Conservation (phyloP, 345 rosid genomes). For the rapeseed (Brassica napus) region Da-Ae NC_063438.1:5395001-5395500, state of each 20-base stretch:
- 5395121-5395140: constrained; percentile 4
- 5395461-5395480: constrained; percentile 22
- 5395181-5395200: not conserved
- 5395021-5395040: constrained; percentile 31
- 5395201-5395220: constrained; percentile 10
- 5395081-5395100: constrained; percentile 57
- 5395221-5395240: constrained; percentile 52
- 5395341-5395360: constrained; percentile 48
- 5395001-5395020: constrained; percentile 49
- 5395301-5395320: constrained; percentile 41
- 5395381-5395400: constrained; percentile 48
- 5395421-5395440: constrained; percentile 23
- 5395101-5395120: constrained; percentile 63
- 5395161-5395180: constrained; percentile 9
- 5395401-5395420: constrained; percentile 18
- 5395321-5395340: constrained; percentile 49
- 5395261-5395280: constrained; percentile 44
- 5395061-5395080: constrained; percentile 47
- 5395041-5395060: constrained; percentile 15
- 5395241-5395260: constrained; percentile 51
- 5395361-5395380: constrained; percentile 47
- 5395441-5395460: constrained; percentile 36
- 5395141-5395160: constrained; percentile 17
- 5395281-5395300: constrained; percentile 37
- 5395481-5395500: constrained; percentile 35